Percentiles rank a stretch among this genome's conserved stretches.
Evolutionary conservation across 352 stramenopile species (phyloP).

Genomic region (Pythium vanterpoolii): DNA sequence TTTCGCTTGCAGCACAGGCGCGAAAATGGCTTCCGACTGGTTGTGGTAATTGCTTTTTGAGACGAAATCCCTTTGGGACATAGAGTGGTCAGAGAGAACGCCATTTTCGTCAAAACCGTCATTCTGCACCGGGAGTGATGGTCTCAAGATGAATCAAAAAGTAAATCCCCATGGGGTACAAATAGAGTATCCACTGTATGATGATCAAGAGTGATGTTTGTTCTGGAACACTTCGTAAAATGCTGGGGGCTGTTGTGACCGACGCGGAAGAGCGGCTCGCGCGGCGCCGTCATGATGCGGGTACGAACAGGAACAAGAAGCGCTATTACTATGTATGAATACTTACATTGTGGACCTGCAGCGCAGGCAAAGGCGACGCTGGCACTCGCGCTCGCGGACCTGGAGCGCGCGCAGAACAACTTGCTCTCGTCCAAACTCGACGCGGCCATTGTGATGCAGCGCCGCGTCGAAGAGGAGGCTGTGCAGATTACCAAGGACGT

Average conservation of each 20-base stretch:
- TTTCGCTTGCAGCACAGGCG: no score
- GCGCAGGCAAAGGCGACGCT: slow-evolving; percentile 18
- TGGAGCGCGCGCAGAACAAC: slow-evolving; percentile 42
- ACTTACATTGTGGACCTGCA: slow-evolving; percentile 1
- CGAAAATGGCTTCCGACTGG: no score
- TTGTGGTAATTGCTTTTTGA: no score
- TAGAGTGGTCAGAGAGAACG: no score
- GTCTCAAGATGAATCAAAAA: no score
- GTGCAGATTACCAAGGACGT: slow-evolving; percentile 60
- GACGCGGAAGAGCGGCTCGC: slow-evolving; percentile 23
- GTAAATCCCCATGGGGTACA: no score
- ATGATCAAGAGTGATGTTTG: neutral
- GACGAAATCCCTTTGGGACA: no score
- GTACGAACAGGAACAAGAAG: neutral
- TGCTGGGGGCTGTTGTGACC: slow-evolving; percentile 19
- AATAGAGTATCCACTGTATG: neutral
- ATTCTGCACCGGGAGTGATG: no score
- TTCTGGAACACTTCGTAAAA: neutral
- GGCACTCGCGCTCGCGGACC: slow-evolving; percentile 33
- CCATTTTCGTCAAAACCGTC: no score
- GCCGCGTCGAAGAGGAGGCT: slow-evolving; percentile 54
- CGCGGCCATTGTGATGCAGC: slow-evolving; percentile 45
- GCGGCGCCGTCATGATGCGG: slow-evolving; percentile 16
- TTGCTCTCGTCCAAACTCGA: slow-evolving; percentile 50
- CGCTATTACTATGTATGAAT: neutral